phyloP scores from a whole-genome alignment of 73 alveolate genomes.

The Diophrys appendiculata region DNA sequence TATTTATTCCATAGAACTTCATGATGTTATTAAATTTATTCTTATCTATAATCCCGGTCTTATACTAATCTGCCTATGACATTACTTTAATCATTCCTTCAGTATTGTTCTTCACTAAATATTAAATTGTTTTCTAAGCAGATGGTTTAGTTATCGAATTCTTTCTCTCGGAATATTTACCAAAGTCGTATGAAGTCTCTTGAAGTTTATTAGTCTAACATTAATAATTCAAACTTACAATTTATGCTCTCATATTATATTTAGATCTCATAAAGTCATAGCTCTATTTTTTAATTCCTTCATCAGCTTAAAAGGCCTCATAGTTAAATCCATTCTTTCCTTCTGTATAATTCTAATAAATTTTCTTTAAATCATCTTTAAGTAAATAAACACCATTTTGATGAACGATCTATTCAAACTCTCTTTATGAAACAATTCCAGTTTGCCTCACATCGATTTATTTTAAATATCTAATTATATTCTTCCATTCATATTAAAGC shows the following conservation, averaged over 20 bases:
- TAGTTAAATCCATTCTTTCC: background rate
- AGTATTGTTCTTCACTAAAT: background rate
- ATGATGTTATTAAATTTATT: too few species aligned
- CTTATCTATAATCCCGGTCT: background rate
- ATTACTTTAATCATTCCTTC: background rate
- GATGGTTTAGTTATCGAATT: background rate
- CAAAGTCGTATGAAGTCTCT: background rate
- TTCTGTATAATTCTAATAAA: too few species aligned
- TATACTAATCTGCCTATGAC: background rate
- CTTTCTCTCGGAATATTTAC: background rate
- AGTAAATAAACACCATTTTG: constrained; percentile 29
- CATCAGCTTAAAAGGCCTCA: background rate
- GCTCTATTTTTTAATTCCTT: background rate
- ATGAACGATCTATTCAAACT: constrained; percentile 24
- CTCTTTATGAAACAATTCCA: constrained; percentile 21
- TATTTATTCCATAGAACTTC: background rate
- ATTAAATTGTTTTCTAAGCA: background rate
- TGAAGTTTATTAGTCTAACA: background rate
- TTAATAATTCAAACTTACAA: too few species aligned
- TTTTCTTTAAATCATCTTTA: constrained; percentile 31
- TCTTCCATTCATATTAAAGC: constrained; percentile 53
- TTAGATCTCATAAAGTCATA: background rate
- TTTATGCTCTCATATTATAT: background rate
- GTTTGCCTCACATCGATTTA: constrained; percentile 20
- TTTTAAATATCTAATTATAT: constrained; percentile 28